Evolutionary conservation across 345 rosid species (phyloP), one percentile per base, ranked within the genome.

Genomic region (Boechera divaricarpa): DNA sequence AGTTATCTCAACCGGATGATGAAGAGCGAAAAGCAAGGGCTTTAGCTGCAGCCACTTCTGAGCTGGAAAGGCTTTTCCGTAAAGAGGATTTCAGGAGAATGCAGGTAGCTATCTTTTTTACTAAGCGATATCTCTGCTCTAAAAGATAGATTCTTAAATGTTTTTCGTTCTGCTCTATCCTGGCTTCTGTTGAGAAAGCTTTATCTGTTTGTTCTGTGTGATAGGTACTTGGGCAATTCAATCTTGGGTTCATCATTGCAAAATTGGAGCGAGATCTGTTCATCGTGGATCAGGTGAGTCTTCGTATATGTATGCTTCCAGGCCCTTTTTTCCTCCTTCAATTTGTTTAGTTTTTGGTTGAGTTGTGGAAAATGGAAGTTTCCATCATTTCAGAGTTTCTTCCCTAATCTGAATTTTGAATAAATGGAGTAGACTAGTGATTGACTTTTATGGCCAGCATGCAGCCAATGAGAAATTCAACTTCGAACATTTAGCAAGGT

Each of bases 391-490:
- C 26, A 42, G 53, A 49, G 65, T 71, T 44, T 58, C 42, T 54
- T 70, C 31, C 26, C 5, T 11, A 10, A 63, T 24, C 18, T 72
- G 32, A 67, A 10, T 60, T 39, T 54, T 38, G 10, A 73, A 38
- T 39, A 12, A 31, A 21, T 63, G 35, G 33, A 75, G 18, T 39
- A 41, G 10, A 58, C 3, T 65, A 48, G 53, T 79, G 72, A 77
- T 77, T 60, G 60, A 13, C 67, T 74, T 72, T 73, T 78, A 47
- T 82, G 73, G 62, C 56, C 87, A 95, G 99, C 99, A 95, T 86
- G 99, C 99, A 70, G 99, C 99, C 13, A 98, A 95, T 82, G 99
- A 95, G 90, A 95, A 95, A 76, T 92, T 86, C 81, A 95, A 95
- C 84, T 95, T 89, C 78, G 99, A 95, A 87, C 82, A 70, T 70